Base-by-base conservation (phyloP, 164 flowering plant genomes). In the Magnolia changhungtana region DNA sequence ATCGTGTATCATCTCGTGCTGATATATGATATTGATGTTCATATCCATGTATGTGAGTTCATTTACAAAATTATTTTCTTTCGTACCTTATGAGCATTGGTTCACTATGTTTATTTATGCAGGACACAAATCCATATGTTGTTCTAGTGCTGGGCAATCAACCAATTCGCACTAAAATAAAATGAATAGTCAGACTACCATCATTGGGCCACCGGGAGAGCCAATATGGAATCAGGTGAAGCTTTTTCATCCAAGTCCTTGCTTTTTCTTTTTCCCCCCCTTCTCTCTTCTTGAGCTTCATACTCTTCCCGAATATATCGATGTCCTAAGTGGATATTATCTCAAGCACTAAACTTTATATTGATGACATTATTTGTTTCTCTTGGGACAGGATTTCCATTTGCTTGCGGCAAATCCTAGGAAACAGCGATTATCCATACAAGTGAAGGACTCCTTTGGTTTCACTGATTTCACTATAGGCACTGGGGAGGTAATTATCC, bases 161-260 rank as follows among this genome's bases (percentile, higher is more conserved):
- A 89, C 79, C 77, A 55, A 92, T 94, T 76, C 87, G 93, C 63
- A 94, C n/a, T n/a, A n/a, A n/a, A n/a, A 98, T 84, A 96, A 96
- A 87, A 92, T 88, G 89, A 96, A 93, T 80, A 96, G 99, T 79
- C 98, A 92, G 84, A 96, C 98, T 20, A 94, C 99, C 67, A 91
- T 96, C 67, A 89, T 89, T 83, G 99, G 99, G 23, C 94, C 93
- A 45, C 99, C 97, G 74, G 99, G 98, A 52, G 88, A 89, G 79
- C 99, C 99, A 58, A 94, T 96, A 49, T 96, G 98, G 99, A 96
- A 96, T 86, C 99, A 96, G 92, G 99, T 93, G 13, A 55, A 16
- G 2, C 61, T 55, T 55, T 16, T 55, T 11, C 18, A 8, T 55
- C 8, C 61, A 55, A 16, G 61, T 55, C 19, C 61, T 8, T n/a